phyloP scores from a whole-genome alignment of 1,284 basidiomycete genomes.

The Ceratobasidium sp. region DNA sequence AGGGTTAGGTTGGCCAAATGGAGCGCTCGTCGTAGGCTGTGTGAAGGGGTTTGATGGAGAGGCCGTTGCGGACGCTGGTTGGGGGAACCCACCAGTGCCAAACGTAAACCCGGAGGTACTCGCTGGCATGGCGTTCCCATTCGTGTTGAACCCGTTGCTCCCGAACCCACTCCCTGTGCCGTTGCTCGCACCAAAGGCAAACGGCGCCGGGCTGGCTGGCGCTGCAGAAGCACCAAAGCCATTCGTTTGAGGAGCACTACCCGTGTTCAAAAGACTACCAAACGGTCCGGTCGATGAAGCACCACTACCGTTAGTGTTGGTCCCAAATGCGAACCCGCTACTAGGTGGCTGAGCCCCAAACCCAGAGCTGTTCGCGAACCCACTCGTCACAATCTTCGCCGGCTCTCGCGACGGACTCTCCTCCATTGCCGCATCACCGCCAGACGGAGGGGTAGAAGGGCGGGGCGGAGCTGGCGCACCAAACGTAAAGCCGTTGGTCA shows the following conservation, averaged over 20 bases:
- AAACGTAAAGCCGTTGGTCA: slow-evolving; percentile 49
- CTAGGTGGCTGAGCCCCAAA: slow-evolving; percentile 5
- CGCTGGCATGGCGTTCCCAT: slow-evolving; percentile 1
- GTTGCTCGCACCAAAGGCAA: slow-evolving; percentile 32
- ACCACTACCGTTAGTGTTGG: slow-evolving; percentile 14
- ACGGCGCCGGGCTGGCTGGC: slow-evolving; percentile 24
- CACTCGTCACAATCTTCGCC: slow-evolving; percentile 39
- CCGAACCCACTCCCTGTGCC: slow-evolving; percentile 20
- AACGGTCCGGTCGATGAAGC: slow-evolving; percentile 15
- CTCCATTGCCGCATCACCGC: slow-evolving; percentile 71
- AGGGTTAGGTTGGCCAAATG: slow-evolving; percentile 36
- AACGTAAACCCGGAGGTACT: slow-evolving; percentile 2
- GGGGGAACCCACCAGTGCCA: slow-evolving; percentile 31
- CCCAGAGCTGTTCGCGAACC: slow-evolving; percentile 13
- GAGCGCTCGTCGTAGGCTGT: slow-evolving; percentile 14
- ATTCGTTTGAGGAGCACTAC: slow-evolving; percentile 14
- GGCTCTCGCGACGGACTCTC: slow-evolving; percentile 66
- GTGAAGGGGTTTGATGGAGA: slow-evolving; percentile 36
- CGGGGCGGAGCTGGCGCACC: slow-evolving; percentile 33
- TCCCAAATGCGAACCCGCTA: slow-evolving; percentile 28
- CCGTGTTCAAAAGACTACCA: slow-evolving; percentile 20
- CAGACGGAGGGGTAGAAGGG: slow-evolving; percentile 49
- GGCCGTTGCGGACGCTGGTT: slow-evolving; percentile 17
- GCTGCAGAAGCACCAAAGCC: slow-evolving; percentile 20
- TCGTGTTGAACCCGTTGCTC: slow-evolving; percentile 14